phyloP scores from a whole-genome alignment of 1,284 basidiomycete genomes.

The Boletellus sp. region DNA sequence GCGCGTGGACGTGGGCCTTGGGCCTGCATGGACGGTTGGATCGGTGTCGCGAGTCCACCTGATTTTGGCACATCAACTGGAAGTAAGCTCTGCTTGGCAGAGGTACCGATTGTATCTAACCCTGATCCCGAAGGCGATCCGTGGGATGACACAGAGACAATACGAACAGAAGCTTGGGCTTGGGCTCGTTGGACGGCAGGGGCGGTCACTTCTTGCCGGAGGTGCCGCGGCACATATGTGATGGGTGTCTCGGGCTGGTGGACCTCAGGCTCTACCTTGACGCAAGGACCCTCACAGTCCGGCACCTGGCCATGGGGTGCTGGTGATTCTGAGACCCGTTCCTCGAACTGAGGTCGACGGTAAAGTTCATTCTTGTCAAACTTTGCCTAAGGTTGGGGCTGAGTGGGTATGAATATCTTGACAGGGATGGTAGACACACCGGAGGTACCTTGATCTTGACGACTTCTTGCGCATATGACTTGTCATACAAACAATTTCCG shows the following conservation, averaged over 20 bases:
- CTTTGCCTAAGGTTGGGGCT: slow-evolving; percentile 53
- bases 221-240: slow-evolving; percentile 25
- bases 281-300: not conserved
- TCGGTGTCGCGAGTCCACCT: slow-evolving; percentile 18
- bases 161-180: slow-evolving; percentile 1
- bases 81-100: not conserved
- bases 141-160: not conserved
- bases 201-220: slow-evolving; percentile 20
- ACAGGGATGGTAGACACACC: slow-evolving; percentile 44
- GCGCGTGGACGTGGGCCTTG: slow-evolving; percentile 7
- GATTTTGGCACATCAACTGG: slow-evolving; percentile 2
- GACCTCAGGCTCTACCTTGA: slow-evolving; percentile 20
- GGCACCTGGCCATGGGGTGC: not conserved
- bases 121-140: slow-evolving; percentile 2
- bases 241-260: slow-evolving; percentile 15
- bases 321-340: slow-evolving; percentile 26
- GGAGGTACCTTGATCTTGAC: slow-evolving; percentile 81
- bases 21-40: slow-evolving; percentile 16
- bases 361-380: slow-evolving; percentile 73
- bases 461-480: slow-evolving; percentile 80
- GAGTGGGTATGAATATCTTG: not conserved
- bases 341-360: slow-evolving; percentile 73
- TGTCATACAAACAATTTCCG: slow-evolving; percentile 96
- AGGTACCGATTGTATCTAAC: not conserved
- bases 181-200: slow-evolving; percentile 8